Conservation (phyloP, 768 basidiomycete species). For the Agrocybe pediades region DNA sequence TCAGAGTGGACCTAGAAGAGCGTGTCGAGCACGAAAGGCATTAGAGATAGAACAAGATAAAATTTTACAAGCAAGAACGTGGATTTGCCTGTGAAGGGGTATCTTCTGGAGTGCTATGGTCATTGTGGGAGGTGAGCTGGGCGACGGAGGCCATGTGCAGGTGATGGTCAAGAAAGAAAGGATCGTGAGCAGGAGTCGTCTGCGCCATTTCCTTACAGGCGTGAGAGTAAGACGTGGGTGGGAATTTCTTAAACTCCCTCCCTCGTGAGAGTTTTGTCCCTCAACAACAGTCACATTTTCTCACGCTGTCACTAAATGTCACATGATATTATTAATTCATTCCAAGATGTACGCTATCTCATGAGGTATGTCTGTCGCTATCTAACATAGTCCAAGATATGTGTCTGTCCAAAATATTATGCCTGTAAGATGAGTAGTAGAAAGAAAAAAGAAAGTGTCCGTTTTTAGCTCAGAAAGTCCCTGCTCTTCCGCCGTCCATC, state of each 20-base stretch:
- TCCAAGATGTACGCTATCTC: conserved; percentile 3
- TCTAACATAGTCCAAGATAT: conserved; percentile 12
- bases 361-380: conserved; percentile 10
- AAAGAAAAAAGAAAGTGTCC: conserved; percentile 8
- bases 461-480: conserved; percentile 35
- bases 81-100: conserved; percentile 25
- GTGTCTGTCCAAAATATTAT: not conserved
- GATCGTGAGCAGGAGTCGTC: conserved; percentile 30
- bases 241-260: conserved; percentile 31
- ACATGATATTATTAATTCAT: too few relatives aligned
- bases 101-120: conserved; percentile 17
- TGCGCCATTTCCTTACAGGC: conserved; percentile 45
- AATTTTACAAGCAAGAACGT: conserved; percentile 27
- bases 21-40: conserved; percentile 23
- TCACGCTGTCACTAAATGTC: conserved; percentile 26
- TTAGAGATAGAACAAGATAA: conserved; percentile 19
- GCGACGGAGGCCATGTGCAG: conserved; percentile 41
- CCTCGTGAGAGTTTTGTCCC: conserved; percentile 30
- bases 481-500: conserved; percentile 32
- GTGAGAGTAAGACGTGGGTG: conserved; percentile 49
- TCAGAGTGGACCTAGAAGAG: conserved; percentile 21
- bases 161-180: conserved; percentile 48
- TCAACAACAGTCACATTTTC: conserved; percentile 22
- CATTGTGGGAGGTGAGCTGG: conserved; percentile 24
- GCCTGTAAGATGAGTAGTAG: not conserved